Base-by-base conservation (phyloP, 2,329 filamentous ascomycete species). In the Curvularia lunata region DNA sequence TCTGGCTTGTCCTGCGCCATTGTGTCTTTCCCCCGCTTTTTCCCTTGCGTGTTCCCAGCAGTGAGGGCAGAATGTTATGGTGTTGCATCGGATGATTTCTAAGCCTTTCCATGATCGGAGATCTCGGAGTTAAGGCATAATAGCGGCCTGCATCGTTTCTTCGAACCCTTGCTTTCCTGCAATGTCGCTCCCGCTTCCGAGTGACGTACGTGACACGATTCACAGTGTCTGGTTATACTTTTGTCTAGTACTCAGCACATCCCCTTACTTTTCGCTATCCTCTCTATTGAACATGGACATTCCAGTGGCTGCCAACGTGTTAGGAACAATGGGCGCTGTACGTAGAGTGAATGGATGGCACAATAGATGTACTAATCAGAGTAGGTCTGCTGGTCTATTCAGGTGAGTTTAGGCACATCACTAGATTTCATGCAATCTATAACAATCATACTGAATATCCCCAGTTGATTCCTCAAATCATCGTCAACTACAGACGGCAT, bases 381-480 rank as follows among this genome's bases (percentile, higher is more conserved):
- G 38, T 51, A 72, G 68, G 74, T 86, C 13, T 89, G 86, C 71
- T 90, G 87, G 88, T 89, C 86, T 18, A 77, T 89, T 28, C 85
- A 88, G 74, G 85, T 85, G 72, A 41, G 10, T 12, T 18, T 16
- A 34, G 25, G 21, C 30, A 5, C 32, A 38, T 27, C 6, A 27
- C 25, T 27, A 27, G 25, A 27, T 27, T 8, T 27, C 25, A 27
- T 27, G 25, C 49, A n/a, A 27, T 54, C 1, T 19, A 10, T 2
- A 19, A 18, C 4, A 13, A 18, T n/a, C 7, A 21, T 21, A 23
- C 42, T 62, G n/a, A 65, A 43, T 0, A 19, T 37, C 18, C 21
- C 21, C 68, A 90, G 82, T 79, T 91, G 25, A 83, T 91, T 25
- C 88, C 88, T 0, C 88, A 91, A 70, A 89, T 91, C 48, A 72